Evolutionary conservation across 1,284 basidiomycete species (phyloP).

Genomic region (Sparassis latifolia): DNA sequence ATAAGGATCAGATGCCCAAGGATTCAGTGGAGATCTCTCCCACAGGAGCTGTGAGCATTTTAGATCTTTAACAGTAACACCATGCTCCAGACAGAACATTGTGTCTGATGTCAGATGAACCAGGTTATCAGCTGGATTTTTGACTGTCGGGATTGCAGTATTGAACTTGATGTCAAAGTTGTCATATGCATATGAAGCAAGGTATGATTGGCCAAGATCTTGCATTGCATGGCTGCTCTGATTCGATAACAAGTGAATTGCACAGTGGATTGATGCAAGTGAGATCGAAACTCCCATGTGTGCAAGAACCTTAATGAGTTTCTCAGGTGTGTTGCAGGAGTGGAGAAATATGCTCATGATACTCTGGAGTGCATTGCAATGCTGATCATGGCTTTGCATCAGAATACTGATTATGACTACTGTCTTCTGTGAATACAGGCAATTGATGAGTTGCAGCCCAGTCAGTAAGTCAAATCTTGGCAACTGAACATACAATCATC

Average conservation of each 20-base stretch:
- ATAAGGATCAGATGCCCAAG: background rate
- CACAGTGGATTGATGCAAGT: slow-evolving; percentile 7
- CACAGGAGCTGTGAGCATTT: slow-evolving; percentile 26
- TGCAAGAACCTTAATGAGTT: slow-evolving; percentile 3
- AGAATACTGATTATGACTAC: slow-evolving; percentile 2
- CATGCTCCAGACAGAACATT: slow-evolving; percentile 19
- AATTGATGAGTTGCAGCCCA: too few species aligned
- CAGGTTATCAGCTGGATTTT: slow-evolving; percentile 13
- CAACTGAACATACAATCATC: too few species aligned
- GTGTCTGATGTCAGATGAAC: slow-evolving; percentile 24
- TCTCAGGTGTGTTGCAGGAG: slow-evolving; percentile 3
- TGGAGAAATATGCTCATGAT: slow-evolving; percentile 9
- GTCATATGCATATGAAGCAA: slow-evolving; percentile 22
- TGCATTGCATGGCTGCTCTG: slow-evolving; percentile 9
- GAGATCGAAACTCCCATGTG: slow-evolving; percentile 4
- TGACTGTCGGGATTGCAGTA: slow-evolving; percentile 16
- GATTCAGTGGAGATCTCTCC: slow-evolving; percentile 13
- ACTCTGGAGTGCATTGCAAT: slow-evolving; percentile 4
- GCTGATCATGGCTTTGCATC: slow-evolving; percentile 3
- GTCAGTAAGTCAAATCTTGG: too few species aligned
- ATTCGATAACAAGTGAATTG: slow-evolving; percentile 15
- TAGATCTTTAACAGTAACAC: slow-evolving; percentile 21
- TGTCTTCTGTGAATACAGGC: too few species aligned
- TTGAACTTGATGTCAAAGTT: slow-evolving; percentile 27
- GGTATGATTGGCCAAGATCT: slow-evolving; percentile 16